Base-by-base conservation (phyloP, 306 rosid genomes). In the Rubus parviflorus region DNA sequence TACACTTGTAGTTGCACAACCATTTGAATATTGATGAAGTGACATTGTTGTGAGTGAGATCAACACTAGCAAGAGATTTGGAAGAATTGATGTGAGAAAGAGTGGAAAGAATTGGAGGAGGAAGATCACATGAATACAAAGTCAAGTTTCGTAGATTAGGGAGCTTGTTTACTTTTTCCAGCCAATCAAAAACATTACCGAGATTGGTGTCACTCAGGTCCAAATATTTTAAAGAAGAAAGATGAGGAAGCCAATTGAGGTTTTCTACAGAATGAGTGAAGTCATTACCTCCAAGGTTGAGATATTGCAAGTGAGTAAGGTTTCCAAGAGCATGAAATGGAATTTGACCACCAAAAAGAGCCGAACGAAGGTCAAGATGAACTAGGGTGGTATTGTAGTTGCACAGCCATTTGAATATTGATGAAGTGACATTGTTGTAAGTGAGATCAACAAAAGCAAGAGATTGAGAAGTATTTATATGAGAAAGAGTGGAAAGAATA, bases 51-150 rank as follows among this genome's bases (percentile, higher is more conserved):
- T 0, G 0, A 3, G 6, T 1, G 15, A 69, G 51, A 19, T 53
- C 52, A n/a, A 78, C 58, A 37, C 2, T 2, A n/a, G 52, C 43
- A 47, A 80, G 75, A 75, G 6, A 14, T 15, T 20, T 58, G 0
- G 83, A 80, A 23, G 76, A 12, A 38, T 74, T 75, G 19, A 22
- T 41, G 15, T 4, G 0, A 0, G 75, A 80, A 46, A 37, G 54
- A 66, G 48, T 70, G 8, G 68, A 12, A 22, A 23, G 12, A 45
- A 5, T 68, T 9, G 19, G 17, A 13, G 45, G 22, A 60, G 71
- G 77, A 60, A 78, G 82, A 6, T 10, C 0, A 25, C 72, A 71
- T 0, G 0, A 0, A 6, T 0, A 0, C 42, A 70, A 62, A 1
- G n/a, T 10, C 42, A 70, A 58, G 40, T 37, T 14, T 22, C 7